phyloP scores from a whole-genome alignment of 495 filamentous ascomycete genomes.

The Podospora australis region DNA sequence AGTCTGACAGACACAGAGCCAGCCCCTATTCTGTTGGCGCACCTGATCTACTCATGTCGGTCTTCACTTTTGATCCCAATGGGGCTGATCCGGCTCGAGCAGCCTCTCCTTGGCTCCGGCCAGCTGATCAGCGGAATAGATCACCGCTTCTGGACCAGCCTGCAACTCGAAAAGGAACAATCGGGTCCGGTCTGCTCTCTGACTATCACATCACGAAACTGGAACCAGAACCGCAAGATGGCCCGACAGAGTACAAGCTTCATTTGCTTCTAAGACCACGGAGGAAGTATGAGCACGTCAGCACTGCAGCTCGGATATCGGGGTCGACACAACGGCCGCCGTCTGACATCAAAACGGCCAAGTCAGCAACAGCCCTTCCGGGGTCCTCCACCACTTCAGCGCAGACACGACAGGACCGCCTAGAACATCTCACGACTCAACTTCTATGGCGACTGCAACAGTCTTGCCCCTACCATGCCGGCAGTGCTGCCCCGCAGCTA shows the following conservation, averaged over 20 bases:
- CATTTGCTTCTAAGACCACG: slow-evolving; percentile 81
- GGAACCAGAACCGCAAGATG: slow-evolving; percentile 86
- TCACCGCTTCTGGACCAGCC: slow-evolving; percentile 23
- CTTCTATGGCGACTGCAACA: slow-evolving; percentile 92
- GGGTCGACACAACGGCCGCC: slow-evolving; percentile 55
- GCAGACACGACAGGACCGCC: slow-evolving; percentile 68
- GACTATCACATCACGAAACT: slow-evolving; percentile 71
- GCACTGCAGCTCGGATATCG: slow-evolving; percentile 32
- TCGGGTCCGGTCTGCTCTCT: slow-evolving; percentile 49
- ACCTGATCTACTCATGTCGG: slow-evolving; percentile 88
- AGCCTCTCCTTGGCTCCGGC: slow-evolving; percentile 77
- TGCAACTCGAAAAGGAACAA: slow-evolving; percentile 23
- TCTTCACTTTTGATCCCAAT: slow-evolving; percentile 83
- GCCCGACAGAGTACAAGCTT: slow-evolving; percentile 92
- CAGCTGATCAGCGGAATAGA: slow-evolving; percentile 33
- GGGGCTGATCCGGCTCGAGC: slow-evolving; percentile 66
- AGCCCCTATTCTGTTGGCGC: no score
- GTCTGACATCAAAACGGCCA: slow-evolving; percentile 52
- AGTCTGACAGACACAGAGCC: not conserved
- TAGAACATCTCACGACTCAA: slow-evolving; percentile 90
- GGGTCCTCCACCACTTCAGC: slow-evolving; percentile 35
- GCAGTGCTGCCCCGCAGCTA: slow-evolving; percentile 56
- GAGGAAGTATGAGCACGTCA: slow-evolving; percentile 59
- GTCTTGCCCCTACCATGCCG: slow-evolving; percentile 81
- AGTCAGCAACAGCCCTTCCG: slow-evolving; percentile 18